Evolutionary conservation across 805 yeast species (phyloP), one percentile per base, ranked within the genome.

Genomic region (Candida pseudoglaebosa): DNA sequence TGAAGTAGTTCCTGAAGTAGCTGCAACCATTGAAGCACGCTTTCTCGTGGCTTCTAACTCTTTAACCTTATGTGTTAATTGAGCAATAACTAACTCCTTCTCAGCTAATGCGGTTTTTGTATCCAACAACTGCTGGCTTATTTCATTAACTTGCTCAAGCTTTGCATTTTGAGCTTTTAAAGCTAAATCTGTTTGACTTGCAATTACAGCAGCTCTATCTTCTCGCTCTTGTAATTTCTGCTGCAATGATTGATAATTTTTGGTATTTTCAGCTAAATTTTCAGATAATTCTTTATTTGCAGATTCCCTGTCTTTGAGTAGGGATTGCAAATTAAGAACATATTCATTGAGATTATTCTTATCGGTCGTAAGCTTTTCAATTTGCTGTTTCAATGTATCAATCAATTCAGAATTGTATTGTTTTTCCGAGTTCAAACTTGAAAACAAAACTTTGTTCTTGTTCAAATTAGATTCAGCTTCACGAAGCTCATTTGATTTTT

Each of bases 221-320:
- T 84, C 90, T 41, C 70, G 73, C 17, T 72, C 67, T 2, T 65
- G 69, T 24, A 82, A 58, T 42, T 68, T 75, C 4, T 65, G 60
- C 48, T 74, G 77, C 26, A 72, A 56, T 2, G 47, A 40, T 10
- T 70, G 64, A 32, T 80, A 62, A 17, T 71, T 57, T 33, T 72
- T 74, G 8, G 80, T 61, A 35, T 77, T 78, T 17, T 65, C 58
- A 6, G 70, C 52, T 37, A 79, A 67, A 30, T 82, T 65, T 10
- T 65, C 58, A 15, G 78, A 68, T 4, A 80, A 52, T 28, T 78
- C 81, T 15, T 62, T 53, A 34, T 74, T 67, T 4, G 76, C 62
- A 1, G 59, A 47, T 36, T 82, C 84, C 38, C 89, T 70, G 52
- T 85, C 90, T 37, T 69, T 69, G 40, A 78, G 77, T 28, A 78